phyloP scores from a whole-genome alignment of 2,329 filamentous ascomycete genomes.

The Trichoderma pleuroti region DNA sequence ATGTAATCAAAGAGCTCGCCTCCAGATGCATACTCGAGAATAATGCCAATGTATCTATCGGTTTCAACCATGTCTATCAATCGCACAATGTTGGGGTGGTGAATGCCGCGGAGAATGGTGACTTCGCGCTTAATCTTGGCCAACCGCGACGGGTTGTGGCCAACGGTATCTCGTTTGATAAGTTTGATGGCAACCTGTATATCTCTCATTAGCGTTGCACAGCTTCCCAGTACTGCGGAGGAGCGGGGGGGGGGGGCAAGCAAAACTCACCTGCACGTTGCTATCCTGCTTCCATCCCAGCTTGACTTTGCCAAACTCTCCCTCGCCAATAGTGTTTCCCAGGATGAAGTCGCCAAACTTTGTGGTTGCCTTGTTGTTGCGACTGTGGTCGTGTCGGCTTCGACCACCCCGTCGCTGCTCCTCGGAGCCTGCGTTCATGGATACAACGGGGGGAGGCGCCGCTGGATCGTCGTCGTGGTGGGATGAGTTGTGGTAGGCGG shows the following conservation, averaged over 20 bases:
- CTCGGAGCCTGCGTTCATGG: slow-evolving; percentile 44
- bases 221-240: background rate
- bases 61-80: slow-evolving; percentile 99
- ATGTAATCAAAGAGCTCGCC: slow-evolving; percentile 99
- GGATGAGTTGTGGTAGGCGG: slow-evolving; percentile 26
- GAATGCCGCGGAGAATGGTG: slow-evolving; percentile 78
- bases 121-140: slow-evolving; percentile 98
- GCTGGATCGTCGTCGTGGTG: slow-evolving; percentile 40
- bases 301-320: slow-evolving; percentile 98
- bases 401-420: slow-evolving; percentile 47
- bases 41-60: slow-evolving; percentile 94
- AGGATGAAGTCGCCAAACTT: slow-evolving; percentile 96
- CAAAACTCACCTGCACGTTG: slow-evolving; percentile 64
- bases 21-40: slow-evolving; percentile 95
- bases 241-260: background rate
- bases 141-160: slow-evolving; percentile 80
- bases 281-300: slow-evolving; percentile 97
- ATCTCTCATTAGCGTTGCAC: background rate
- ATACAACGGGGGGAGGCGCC: slow-evolving; percentile 43
- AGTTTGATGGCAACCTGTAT: slow-evolving; percentile 90
- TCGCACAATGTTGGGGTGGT: slow-evolving; percentile 94
- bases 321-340: slow-evolving; percentile 93
- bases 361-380: slow-evolving; percentile 60
- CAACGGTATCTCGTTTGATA: slow-evolving; percentile 87
- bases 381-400: slow-evolving; percentile 57